Percentiles rank a stretch among this genome's conserved stretches.
Evolutionary conservation across 2,329 filamentous ascomycete species (phyloP).

Genomic region (Pseudogymnoascus destructans): DNA sequence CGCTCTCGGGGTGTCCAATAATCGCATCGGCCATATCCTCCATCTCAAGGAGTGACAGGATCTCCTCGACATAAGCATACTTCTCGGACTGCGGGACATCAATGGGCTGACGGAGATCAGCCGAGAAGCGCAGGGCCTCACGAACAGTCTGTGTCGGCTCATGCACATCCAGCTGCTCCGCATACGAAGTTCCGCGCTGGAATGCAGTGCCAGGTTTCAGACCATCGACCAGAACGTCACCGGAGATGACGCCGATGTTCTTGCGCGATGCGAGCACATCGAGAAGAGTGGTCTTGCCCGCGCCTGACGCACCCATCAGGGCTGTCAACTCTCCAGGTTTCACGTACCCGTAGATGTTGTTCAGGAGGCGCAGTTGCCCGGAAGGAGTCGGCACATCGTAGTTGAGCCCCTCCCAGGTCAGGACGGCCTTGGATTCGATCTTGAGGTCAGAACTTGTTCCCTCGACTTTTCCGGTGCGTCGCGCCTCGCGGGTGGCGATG

Average conservation of each 20-base stretch:
- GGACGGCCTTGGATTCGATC: slow-evolving; percentile 51
- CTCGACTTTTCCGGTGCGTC: slow-evolving; percentile 12
- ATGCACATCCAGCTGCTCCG: slow-evolving; percentile 86
- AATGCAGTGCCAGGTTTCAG: slow-evolving; percentile 64
- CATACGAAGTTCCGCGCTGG: slow-evolving; percentile 63
- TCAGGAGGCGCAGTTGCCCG: slow-evolving; percentile 55
- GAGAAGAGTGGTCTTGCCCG: slow-evolving; percentile 81
- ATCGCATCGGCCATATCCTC: slow-evolving; percentile 52
- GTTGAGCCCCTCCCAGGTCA: slow-evolving; percentile 59
- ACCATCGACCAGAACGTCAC: slow-evolving; percentile 60
- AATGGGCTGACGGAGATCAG: slow-evolving; percentile 73
- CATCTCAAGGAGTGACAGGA: slow-evolving; percentile 51
- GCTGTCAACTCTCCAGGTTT: slow-evolving; percentile 57
- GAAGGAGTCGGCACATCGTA: slow-evolving; percentile 53
- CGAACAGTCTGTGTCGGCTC: slow-evolving; percentile 71
- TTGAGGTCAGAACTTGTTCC: slow-evolving; percentile 20
- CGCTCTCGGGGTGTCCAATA: slow-evolving; percentile 48
- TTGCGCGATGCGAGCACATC: slow-evolving; percentile 75
- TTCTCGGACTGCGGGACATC: slow-evolving; percentile 62
- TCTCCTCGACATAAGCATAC: slow-evolving; percentile 73
- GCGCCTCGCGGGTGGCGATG: neutral
- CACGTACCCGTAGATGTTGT: slow-evolving; percentile 71
- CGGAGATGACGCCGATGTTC: slow-evolving; percentile 77
- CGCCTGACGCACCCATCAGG: slow-evolving; percentile 49
- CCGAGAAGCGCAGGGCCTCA: slow-evolving; percentile 78